A percentile compares a stretch with the other conserved stretches of the same genome.
phyloP scores from a whole-genome alignment of 176 grass and related monocot species.

The Puccinellia tenuiflora region DNA sequence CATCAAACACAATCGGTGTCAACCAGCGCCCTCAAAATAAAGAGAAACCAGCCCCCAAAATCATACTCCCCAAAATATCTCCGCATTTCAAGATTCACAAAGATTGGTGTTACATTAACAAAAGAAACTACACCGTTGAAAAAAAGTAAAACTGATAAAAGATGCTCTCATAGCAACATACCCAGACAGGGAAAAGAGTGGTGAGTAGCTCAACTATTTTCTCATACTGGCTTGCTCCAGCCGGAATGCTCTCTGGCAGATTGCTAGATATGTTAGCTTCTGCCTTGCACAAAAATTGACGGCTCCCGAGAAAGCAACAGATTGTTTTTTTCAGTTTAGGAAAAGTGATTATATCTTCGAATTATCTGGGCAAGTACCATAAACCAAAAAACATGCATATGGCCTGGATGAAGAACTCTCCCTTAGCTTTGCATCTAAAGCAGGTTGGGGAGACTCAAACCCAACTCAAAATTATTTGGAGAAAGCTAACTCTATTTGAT shows the following conservation, averaged over 20 bases:
- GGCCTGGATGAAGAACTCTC: neutral
- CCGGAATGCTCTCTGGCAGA: slow-evolving; percentile 41
- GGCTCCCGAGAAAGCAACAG: slow-evolving; percentile 50
- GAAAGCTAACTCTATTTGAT: neutral
- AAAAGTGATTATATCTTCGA: neutral
- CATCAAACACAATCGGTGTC: too few relatives aligned
- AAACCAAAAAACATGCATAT: neutral
- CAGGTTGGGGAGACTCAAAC: neutral
- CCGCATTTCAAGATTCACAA: slow-evolving; percentile 12
- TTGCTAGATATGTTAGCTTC: slow-evolving; percentile 79
- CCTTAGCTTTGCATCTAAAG: too few relatives aligned
- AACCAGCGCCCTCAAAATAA: too few relatives aligned
- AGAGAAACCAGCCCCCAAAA: too few relatives aligned
- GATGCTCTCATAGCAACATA: slow-evolving; percentile 31
- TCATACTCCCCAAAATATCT: too few relatives aligned
- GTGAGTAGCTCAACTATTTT: slow-evolving; percentile 86
- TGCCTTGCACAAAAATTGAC: slow-evolving; percentile 67
- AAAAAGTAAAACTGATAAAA: slow-evolving; percentile 19
- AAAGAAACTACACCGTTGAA: slow-evolving; percentile 5
- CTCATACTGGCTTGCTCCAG: slow-evolving; percentile 64
- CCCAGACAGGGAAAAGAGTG: slow-evolving; percentile 98
- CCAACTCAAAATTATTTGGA: neutral
- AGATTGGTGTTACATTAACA: neutral
- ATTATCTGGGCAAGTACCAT: neutral
- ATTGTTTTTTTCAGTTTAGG: slow-evolving; percentile 6